These are phyloP conservation scores for Cladosporium cucumerinum DNA, from an alignment of 2,329 filamentous ascomycete species.

Conservation along the genomic window DNA sequence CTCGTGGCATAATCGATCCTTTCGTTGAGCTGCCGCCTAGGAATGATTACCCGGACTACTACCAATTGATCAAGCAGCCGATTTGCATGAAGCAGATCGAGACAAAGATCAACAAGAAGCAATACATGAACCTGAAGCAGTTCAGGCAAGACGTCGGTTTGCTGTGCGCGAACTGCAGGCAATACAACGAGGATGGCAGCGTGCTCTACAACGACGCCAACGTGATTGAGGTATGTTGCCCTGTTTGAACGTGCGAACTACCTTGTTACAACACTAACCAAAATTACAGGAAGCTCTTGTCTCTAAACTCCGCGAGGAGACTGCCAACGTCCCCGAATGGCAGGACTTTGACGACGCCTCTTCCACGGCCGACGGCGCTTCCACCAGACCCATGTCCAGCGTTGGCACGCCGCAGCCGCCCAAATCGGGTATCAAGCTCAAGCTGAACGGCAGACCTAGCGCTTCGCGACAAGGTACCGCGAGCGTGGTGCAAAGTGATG, in stretches of 20 bases:
- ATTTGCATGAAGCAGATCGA: constrained; percentile 96
- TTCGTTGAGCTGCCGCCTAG: constrained; percentile 90
- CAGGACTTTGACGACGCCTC: constrained; percentile 54
- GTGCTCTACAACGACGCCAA: constrained; percentile 89
- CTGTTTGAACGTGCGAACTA: not conserved
- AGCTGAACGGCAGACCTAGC: constrained; percentile 50
- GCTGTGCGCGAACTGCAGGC: constrained; percentile 86
- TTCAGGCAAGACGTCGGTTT: constrained; percentile 78
- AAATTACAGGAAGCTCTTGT: constrained; percentile 27
- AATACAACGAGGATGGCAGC: constrained; percentile 95
- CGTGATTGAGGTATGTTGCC: constrained; percentile 75
- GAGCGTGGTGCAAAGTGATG: constrained; percentile 51
- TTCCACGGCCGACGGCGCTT: constrained; percentile 48
- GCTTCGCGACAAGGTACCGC: constrained; percentile 40
- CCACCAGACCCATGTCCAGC: constrained; percentile 51
- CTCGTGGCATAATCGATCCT: constrained; percentile 83
- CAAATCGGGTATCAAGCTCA: constrained; percentile 61
- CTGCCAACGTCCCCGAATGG: constrained; percentile 54
- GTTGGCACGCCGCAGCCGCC: constrained; percentile 60
- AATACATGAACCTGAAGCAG: constrained; percentile 78
- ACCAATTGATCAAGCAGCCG: constrained; percentile 83
- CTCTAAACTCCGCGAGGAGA: constrained; percentile 53
- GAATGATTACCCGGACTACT: constrained; percentile 91
- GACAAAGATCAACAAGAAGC: constrained; percentile 92
- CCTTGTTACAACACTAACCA: constrained; percentile 2